Percentiles rank a stretch among this genome's conserved stretches.
These are phyloP conservation scores for Cordyceps javanica DNA, from an alignment of 2,329 filamentous ascomycete genomes.

Conservation along the genomic window DNA sequence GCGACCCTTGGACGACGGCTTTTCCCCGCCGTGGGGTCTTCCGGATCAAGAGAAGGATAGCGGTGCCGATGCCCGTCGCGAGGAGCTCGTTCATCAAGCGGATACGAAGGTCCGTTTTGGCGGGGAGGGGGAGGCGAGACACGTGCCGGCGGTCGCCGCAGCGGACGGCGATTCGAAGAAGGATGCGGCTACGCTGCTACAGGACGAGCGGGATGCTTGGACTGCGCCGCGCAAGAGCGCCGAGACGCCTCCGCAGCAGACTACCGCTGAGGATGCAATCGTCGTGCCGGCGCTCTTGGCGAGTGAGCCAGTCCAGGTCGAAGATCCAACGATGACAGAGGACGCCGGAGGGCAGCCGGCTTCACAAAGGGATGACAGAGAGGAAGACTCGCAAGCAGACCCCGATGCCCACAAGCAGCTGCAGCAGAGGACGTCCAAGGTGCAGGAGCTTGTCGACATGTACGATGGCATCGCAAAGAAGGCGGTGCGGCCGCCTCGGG, in stretches of 20 bases:
- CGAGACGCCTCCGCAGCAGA: not conserved
- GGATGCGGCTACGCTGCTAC: not conserved
- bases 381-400: not conserved
- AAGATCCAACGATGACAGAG: not conserved
- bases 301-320: not conserved
- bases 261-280: not conserved
- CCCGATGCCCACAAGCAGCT: no score
- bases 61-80: not conserved
- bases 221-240: not conserved
- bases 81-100: not conserved
- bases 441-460: constrained; percentile 44
- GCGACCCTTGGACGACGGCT: not conserved
- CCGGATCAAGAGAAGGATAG: not conserved
- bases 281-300: not conserved
- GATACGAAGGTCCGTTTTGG: constrained; percentile 27
- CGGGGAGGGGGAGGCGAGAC: constrained; percentile 10
- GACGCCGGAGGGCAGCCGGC: no score
- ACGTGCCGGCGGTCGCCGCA: not conserved
- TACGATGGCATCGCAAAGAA: constrained; percentile 39
- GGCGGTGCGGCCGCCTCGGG: not conserved
- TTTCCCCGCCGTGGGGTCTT: not conserved
- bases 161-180: not conserved
- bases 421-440: constrained; percentile 34
- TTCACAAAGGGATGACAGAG: not conserved
- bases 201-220: constrained; percentile 2